A percentile compares a stretch with the other conserved stretches of the same genome.
Conservation (phyloP, 805 yeast genomes). For the Candida krabiensis region DNA sequence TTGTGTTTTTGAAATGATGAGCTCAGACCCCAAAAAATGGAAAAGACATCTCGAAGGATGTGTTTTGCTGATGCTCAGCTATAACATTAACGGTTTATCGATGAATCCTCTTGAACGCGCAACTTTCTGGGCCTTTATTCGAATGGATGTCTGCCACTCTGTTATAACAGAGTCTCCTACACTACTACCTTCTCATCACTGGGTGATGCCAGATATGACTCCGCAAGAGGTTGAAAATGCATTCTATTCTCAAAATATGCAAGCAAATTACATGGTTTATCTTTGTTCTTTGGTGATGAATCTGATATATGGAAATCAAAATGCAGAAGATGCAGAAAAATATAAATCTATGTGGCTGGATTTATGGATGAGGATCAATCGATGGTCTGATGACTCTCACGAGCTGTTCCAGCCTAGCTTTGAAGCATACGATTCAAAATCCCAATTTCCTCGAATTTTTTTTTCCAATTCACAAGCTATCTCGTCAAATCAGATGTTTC, state of each 20-base stretch:
- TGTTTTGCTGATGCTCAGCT: conserved; percentile 33
- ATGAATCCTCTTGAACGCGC: conserved; percentile 32
- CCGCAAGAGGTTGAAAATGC: conserved; percentile 23
- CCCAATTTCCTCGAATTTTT: conserved; percentile 37
- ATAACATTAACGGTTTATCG: conserved; percentile 36
- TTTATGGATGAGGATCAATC: conserved; percentile 35
- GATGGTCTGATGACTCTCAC: conserved; percentile 28
- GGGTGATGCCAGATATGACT: conserved; percentile 29
- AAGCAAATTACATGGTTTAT: conserved; percentile 40
- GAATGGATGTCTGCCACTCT: conserved; percentile 40
- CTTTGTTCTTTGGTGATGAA: conserved; percentile 35
- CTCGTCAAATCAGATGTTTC: conserved; percentile 38
- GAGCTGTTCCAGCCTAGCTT: conserved; percentile 33
- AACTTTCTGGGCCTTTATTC: conserved; percentile 39
- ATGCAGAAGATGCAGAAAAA: conserved; percentile 19
- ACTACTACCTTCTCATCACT: conserved; percentile 31
- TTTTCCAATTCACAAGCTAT: conserved; percentile 40
- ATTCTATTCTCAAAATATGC: conserved; percentile 21
- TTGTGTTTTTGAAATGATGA: conserved; percentile 43
- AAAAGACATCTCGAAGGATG: conserved; percentile 41
- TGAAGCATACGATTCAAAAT: conserved; percentile 25
- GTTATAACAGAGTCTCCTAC: conserved; percentile 38
- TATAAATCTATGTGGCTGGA: conserved; percentile 36
- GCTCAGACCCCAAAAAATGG: conserved; percentile 38
- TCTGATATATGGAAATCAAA: conserved; percentile 25